A percentile compares a stretch with the other conserved stretches of the same genome.
Evolutionary conservation across 139 green algal genomes (phyloP).

Genomic region (Nannochloris sp.): DNA sequence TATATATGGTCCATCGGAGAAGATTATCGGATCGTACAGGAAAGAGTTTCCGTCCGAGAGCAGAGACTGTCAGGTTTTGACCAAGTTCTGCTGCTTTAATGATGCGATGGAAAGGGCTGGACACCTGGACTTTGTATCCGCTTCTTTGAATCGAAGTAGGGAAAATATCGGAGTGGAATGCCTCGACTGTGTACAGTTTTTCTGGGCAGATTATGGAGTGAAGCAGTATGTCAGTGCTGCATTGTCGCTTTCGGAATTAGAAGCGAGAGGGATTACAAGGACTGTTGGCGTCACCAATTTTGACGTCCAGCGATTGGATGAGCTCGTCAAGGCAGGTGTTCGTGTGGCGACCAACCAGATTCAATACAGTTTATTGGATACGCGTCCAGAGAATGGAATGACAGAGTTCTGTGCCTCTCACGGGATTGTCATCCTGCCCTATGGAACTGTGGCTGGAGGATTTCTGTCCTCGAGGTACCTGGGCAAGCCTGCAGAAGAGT

Average conservation of each 20-base stretch:
- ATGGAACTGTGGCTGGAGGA: conserved; percentile 69
- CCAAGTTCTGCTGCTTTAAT: conserved; percentile 77
- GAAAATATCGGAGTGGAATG: conserved; percentile 27
- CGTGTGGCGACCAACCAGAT: conserved; percentile 63
- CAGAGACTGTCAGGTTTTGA: conserved; percentile 45
- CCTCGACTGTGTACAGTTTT: conserved; percentile 47
- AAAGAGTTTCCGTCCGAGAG: neutral
- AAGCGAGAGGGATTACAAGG: conserved; percentile 41
- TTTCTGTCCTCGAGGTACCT: conserved; percentile 56
- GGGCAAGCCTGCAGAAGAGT: neutral
- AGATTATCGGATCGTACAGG: conserved; percentile 64
- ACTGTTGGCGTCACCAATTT: conserved; percentile 82
- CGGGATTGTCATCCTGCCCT: conserved; percentile 64
- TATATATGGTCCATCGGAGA: conserved; percentile 75
- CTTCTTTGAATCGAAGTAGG: conserved; percentile 25
- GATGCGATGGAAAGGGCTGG: conserved; percentile 22
- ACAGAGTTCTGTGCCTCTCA: conserved; percentile 46
- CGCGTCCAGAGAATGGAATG: conserved; percentile 60
- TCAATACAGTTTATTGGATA: conserved; percentile 81
- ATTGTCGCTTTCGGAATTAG: conserved; percentile 47
- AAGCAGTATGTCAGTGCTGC: conserved; percentile 53
- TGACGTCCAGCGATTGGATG: conserved; percentile 52
- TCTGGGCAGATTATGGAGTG: conserved; percentile 36
- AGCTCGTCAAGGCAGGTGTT: conserved; percentile 60
- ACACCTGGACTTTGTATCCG: neutral